Evolutionary conservation across 2,329 filamentous ascomycete species (phyloP), one percentile per base, ranked within the genome.

Genomic region (Aspergillus ruber): DNA sequence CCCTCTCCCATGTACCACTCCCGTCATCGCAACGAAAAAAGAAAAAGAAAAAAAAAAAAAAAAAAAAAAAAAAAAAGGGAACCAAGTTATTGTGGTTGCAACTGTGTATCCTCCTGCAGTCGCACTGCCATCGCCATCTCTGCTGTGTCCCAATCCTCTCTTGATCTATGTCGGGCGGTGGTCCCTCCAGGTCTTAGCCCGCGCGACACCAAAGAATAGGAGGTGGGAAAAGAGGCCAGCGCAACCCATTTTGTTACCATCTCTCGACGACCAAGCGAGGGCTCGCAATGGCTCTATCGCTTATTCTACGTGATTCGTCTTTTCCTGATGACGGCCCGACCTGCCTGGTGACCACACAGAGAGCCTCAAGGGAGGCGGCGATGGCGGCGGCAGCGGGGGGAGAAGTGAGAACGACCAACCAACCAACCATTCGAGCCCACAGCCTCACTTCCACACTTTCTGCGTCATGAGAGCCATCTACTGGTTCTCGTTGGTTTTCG

Each of bases 1-100:
- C 48, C 29, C 42, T 47, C 43, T 44, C 42, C 42, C 41, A 45
- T 45, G 40, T 51, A 36, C 44, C 43, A 41, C 35, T 39, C 42
- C 43, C 43, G 13, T 29, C 21, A 27, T 21, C 41, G 33, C 33
- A 17, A 35, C 15, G 1, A 7, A 17, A n/a, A 15, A 15, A 15
- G 8, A 13, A 13, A 32, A 32, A 32, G 5, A 32, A 32, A 3
- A 32, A 32, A 6, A 32, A 32, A 2, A 13, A 32, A 13, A 32
- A 35, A 13, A 35, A 35, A 17, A 35, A 35, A 35, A 35, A 17
- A 12, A 12, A 29, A 29, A 29, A 29, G 2, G 4, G 4, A 29
- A 12, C 2, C 10, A 29, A 10, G 10, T 12, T 10, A 29, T 5
- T 12, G 12, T 29, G 33, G 33, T 17, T n/a, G 13, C 33, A 35